These are phyloP conservation scores for Auricularia sp. DNA, from an alignment of 768 basidiomycete genomes.

Conservation along the genomic window DNA sequence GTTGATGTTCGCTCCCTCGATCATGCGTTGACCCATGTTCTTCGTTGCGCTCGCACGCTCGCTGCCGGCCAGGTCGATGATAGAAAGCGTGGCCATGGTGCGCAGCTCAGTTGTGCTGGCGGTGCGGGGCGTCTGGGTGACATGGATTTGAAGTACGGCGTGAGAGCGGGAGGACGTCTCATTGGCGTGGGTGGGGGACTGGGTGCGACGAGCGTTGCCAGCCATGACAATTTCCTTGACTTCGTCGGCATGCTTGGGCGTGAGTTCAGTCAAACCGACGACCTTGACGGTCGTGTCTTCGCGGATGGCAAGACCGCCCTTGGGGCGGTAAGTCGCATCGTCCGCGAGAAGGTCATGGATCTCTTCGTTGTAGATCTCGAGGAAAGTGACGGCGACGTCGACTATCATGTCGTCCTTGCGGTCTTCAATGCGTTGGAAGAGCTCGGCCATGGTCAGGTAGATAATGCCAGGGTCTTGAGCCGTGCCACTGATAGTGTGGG, in stretches of 20 bases:
- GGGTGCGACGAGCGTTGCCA: constrained; percentile 82
- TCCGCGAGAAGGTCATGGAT: constrained; percentile 91
- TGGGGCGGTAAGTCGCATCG: constrained; percentile 46
- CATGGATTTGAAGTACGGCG: constrained; percentile 92
- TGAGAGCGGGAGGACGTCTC: constrained; percentile 95
- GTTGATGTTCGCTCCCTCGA: constrained; percentile 98
- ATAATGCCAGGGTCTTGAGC: constrained; percentile 85
- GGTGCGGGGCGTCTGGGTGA: constrained; percentile 78
- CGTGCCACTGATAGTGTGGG: constrained; percentile 95
- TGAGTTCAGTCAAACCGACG: constrained; percentile 70
- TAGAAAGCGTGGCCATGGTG: constrained; percentile 85
- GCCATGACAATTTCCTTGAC: constrained; percentile 88
- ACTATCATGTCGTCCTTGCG: constrained; percentile 75
- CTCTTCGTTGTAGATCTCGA: constrained; percentile 99
- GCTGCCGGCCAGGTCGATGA: constrained; percentile 96
- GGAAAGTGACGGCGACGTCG: constrained; percentile 86
- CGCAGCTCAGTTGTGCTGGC: constrained; percentile 73
- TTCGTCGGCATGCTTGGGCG: constrained; percentile 76
- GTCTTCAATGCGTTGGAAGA: constrained; percentile 88
- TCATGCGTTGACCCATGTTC: constrained; percentile 97
- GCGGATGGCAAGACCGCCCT: constrained; percentile 85
- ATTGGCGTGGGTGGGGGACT: constrained; percentile 93
- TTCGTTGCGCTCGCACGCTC: constrained; percentile 93
- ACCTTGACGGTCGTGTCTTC: constrained; percentile 94
- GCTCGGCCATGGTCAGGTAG: constrained; percentile 93